Conservation (phyloP, 345 rosid genomes). For the Citrus trifoliata region DNA sequence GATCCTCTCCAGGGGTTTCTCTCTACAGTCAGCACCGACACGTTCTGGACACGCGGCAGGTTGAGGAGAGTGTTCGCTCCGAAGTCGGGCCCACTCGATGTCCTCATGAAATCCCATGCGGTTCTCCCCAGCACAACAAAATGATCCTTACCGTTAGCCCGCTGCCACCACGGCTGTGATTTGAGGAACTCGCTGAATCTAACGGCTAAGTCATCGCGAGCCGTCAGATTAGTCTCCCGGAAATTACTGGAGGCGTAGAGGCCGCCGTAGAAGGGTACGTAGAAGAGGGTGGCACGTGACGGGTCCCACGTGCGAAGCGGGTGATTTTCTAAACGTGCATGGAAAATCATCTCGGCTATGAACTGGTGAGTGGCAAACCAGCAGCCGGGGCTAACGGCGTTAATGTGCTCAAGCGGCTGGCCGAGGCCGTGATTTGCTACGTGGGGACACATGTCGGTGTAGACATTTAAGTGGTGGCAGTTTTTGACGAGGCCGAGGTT, state of each 20-base stretch:
- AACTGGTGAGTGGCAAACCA: slow-evolving; percentile 67
- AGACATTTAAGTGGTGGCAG: slow-evolving; percentile 42
- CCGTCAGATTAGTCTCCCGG: slow-evolving; percentile 31
- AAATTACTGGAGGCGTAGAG: slow-evolving; percentile 56
- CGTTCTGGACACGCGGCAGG: slow-evolving; percentile 36
- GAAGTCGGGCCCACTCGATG: slow-evolving; percentile 31
- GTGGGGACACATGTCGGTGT: slow-evolving; percentile 59
- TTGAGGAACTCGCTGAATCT: slow-evolving; percentile 23
- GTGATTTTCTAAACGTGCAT: slow-evolving; percentile 46
- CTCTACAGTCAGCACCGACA: slow-evolving; percentile 63
- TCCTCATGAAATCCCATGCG: slow-evolving; percentile 63
- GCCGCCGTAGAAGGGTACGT: slow-evolving; percentile 62
- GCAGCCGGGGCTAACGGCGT: not conserved
- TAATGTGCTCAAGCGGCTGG: slow-evolving; percentile 19
- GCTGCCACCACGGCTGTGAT: slow-evolving; percentile 37
- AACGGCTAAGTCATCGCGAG: slow-evolving; percentile 45
- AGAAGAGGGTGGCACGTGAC: slow-evolving; percentile 34
- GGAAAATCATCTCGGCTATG: slow-evolving; percentile 63
- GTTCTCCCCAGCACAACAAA: slow-evolving; percentile 56
- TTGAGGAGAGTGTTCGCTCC: slow-evolving; percentile 53
- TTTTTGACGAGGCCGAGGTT: slow-evolving; percentile 39
- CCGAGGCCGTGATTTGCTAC: slow-evolving; percentile 55
- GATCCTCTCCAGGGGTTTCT: slow-evolving; percentile 42
- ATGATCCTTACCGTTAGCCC: slow-evolving; percentile 42
- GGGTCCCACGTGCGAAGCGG: slow-evolving; percentile 58